These are phyloP conservation scores for Vaccinium corymbosum DNA, from an alignment of 148 eudicot species.

Conservation along the genomic window DNA sequence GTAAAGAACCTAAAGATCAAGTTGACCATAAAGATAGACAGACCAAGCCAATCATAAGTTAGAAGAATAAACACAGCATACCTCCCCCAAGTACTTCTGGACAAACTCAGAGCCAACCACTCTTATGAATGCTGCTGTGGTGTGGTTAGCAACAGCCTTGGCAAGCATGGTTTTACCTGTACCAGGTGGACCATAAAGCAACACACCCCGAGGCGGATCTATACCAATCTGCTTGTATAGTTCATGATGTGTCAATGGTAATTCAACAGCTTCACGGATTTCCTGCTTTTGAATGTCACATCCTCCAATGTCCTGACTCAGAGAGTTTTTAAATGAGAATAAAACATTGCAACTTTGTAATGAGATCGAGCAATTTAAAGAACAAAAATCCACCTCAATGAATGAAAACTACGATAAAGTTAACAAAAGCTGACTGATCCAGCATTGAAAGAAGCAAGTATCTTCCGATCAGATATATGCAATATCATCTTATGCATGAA, in stretches of 20 bases:
- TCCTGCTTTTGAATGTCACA: slow-evolving; percentile 60
- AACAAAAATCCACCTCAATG: not conserved
- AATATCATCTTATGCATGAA: not conserved
- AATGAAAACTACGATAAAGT: not conserved
- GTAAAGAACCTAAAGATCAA: not conserved
- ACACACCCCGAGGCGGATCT: slow-evolving; percentile 42
- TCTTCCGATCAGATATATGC: not conserved
- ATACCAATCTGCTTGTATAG: slow-evolving; percentile 44
- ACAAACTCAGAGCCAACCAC: slow-evolving; percentile 44
- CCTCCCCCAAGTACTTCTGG: slow-evolving; percentile 39
- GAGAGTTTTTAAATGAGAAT: not conserved
- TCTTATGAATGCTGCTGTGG: slow-evolving; percentile 39
- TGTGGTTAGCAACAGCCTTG: slow-evolving; percentile 46
- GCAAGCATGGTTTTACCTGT: slow-evolving; percentile 50
- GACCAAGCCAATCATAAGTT: not conserved
- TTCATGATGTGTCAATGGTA: slow-evolving; percentile 49
- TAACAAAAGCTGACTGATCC: not conserved
- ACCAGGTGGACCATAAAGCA: slow-evolving; percentile 49
- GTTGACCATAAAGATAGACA: not conserved
- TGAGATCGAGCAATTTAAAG: not conserved
- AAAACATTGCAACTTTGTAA: not conserved
- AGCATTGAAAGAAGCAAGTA: not conserved
- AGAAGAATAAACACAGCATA: not conserved
- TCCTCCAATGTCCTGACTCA: slow-evolving; percentile 48
- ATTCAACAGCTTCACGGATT: slow-evolving; percentile 49